A percentile compares a stretch with the other conserved stretches of the same genome.
phyloP scores from a whole-genome alignment of 176 grass and related monocot genomes.

The Elymus sibiricus region DNA sequence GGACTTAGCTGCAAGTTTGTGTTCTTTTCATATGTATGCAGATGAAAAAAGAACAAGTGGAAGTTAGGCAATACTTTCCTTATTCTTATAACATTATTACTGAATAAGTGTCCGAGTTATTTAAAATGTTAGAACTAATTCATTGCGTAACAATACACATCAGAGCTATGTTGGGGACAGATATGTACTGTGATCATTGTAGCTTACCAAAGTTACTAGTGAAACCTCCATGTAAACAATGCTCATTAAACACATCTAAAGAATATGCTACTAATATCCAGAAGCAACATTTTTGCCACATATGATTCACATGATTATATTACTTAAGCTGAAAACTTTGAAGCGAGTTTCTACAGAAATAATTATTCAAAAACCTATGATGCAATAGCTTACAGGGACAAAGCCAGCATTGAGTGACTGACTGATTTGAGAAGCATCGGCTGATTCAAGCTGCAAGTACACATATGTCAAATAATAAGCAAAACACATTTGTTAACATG shows the following conservation, averaged over 20 bases:
- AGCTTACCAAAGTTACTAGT: background rate
- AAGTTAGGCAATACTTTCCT: background rate
- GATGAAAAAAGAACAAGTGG: background rate
- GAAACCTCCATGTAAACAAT: background rate
- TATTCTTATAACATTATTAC: background rate
- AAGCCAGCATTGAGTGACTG: constrained; percentile 66
- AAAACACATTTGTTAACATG: background rate
- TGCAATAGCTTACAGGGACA: constrained; percentile 73
- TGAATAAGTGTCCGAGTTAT: background rate
- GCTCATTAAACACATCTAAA: background rate
- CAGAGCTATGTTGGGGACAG: background rate
- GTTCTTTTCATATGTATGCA: background rate
- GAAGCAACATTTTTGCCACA: background rate
- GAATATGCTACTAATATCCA: background rate
- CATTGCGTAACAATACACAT: background rate
- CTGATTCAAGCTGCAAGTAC: constrained; percentile 68
- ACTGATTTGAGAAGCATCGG: constrained; percentile 66
- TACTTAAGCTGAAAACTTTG: background rate
- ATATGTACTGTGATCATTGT: background rate
- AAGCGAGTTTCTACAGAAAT: background rate
- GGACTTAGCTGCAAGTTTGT: background rate
- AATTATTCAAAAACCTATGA: background rate
- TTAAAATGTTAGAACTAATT: constrained; percentile 1
- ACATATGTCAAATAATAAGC: constrained; percentile 29
- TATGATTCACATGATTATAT: background rate